These are phyloP conservation scores for Penicillium goetzii DNA, from an alignment of 495 filamentous ascomycete species.

Conservation along the genomic window DNA sequence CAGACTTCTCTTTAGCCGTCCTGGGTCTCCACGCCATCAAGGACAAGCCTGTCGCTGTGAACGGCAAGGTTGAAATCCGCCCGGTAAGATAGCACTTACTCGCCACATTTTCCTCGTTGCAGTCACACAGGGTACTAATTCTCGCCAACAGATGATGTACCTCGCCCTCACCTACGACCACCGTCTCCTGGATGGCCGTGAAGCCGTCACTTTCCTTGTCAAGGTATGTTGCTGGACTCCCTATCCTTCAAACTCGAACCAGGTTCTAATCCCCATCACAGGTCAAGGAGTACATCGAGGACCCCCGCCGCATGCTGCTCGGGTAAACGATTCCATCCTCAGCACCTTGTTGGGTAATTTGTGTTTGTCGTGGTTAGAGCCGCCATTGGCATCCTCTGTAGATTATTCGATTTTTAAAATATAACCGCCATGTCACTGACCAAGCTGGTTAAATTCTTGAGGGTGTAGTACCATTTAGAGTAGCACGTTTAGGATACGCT, in stretches of 20 bases:
- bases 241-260: neutral
- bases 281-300: constrained; percentile 97
- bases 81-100: constrained; percentile 58
- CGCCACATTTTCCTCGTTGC: neutral
- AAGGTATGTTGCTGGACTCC: constrained; percentile 57
- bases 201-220: constrained; percentile 95
- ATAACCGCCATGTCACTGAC: constrained; percentile 25
- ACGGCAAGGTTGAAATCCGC: constrained; percentile 90
- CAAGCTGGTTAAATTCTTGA: neutral
- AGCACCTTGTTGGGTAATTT: constrained; percentile 16
- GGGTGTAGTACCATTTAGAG: neutral
- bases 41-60: constrained; percentile 85
- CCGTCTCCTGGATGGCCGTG: constrained; percentile 89
- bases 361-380: constrained; percentile 24
- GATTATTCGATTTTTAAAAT: constrained; percentile 39
- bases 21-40: constrained; percentile 98
- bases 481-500: neutral
- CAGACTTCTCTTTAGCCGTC: constrained; percentile 60
- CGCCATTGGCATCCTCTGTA: constrained; percentile 36
- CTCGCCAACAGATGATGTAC: constrained; percentile 83
- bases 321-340: constrained; percentile 38
- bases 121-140: constrained; percentile 22
- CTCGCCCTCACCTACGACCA: constrained; percentile 97
- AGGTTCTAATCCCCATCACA: constrained; percentile 31
- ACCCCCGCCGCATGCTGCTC: constrained; percentile 89